Conservation (phyloP, 1,284 basidiomycete species). For the Boletus smithii region DNA sequence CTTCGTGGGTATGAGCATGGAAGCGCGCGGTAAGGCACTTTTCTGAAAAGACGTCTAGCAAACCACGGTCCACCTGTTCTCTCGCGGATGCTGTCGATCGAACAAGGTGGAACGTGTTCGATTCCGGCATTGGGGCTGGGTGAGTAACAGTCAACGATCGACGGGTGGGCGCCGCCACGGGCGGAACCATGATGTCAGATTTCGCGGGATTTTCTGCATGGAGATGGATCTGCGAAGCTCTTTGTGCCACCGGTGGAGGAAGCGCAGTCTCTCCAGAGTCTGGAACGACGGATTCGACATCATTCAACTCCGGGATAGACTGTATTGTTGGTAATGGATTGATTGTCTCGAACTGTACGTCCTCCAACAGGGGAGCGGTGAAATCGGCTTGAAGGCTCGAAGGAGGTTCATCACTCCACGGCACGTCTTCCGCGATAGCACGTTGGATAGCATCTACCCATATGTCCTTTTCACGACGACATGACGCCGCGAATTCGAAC, state of each 20-base stretch:
- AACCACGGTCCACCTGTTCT: constrained; percentile 60
- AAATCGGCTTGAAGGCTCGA: constrained; percentile 52
- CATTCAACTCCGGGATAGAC: constrained; percentile 55
- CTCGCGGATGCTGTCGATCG: constrained; percentile 69
- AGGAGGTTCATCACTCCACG: constrained; percentile 58
- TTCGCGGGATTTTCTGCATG: constrained; percentile 15
- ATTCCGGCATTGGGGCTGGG: constrained; percentile 49
- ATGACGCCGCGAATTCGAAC: constrained; percentile 82
- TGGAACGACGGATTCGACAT: constrained; percentile 24
- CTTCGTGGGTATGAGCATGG: constrained; percentile 56
- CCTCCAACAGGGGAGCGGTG: constrained; percentile 34
- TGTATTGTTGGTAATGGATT: constrained; percentile 54
- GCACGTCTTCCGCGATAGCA: constrained; percentile 36
- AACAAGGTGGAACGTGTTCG: constrained; percentile 62
- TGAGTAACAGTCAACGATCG: constrained; percentile 55
- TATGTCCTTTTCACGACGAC: constrained; percentile 75
- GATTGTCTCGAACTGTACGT: constrained; percentile 40
- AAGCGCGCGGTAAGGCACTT: constrained; percentile 57
- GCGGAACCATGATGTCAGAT: constrained; percentile 18
- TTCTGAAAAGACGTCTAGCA: constrained; percentile 68
- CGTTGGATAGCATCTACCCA: constrained; percentile 73
- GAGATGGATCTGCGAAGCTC: constrained; percentile 10
- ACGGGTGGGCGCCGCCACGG: constrained; percentile 39
- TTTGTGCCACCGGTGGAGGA: constrained; percentile 6
- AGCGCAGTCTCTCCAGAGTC: constrained; percentile 4